Conservation (phyloP, 306 rosid genomes). For the Macrotyloma uniflorum region DNA sequence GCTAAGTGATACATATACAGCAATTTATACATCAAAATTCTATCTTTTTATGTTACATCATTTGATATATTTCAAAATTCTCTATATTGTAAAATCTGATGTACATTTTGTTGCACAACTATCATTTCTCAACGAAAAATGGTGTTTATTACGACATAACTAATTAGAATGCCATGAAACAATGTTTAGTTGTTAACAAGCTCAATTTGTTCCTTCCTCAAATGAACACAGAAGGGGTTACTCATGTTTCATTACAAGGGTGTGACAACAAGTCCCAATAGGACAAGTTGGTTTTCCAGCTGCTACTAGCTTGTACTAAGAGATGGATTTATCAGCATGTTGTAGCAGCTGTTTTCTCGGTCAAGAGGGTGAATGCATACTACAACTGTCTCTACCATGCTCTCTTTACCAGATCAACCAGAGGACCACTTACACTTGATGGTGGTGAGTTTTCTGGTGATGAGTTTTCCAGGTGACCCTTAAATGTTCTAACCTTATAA, state of each 20-base stretch:
- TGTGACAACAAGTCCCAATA: background rate
- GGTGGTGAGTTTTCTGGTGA: conserved; percentile 12
- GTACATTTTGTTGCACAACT: too few relatives aligned
- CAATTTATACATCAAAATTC: too few relatives aligned
- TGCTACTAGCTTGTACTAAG: conserved; percentile 37
- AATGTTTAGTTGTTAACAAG: background rate
- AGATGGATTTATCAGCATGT: conserved; percentile 43
- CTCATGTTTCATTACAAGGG: background rate
- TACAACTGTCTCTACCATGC: conserved; percentile 47
- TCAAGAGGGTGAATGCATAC: conserved; percentile 32
- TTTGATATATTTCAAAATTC: too few relatives aligned
- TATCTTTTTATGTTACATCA: too few relatives aligned
- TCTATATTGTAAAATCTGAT: too few relatives aligned
- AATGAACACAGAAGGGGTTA: background rate
- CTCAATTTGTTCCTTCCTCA: conserved; percentile 3
- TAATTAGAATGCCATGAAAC: conserved; percentile 30
- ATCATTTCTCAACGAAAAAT: background rate
- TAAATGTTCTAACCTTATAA: background rate
- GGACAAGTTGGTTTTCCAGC: conserved; percentile 41
- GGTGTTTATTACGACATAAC: conserved; percentile 11
- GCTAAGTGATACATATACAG: too few relatives aligned
- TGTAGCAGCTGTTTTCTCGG: conserved; percentile 49
- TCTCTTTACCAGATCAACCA: conserved; percentile 3
- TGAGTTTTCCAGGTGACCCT: conserved; percentile 18
- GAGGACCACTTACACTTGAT: conserved; percentile 40